These are phyloP conservation scores for Papiliotrema flavescens DNA, from an alignment of 1,284 basidiomycete genomes.

Conservation along the genomic window DNA sequence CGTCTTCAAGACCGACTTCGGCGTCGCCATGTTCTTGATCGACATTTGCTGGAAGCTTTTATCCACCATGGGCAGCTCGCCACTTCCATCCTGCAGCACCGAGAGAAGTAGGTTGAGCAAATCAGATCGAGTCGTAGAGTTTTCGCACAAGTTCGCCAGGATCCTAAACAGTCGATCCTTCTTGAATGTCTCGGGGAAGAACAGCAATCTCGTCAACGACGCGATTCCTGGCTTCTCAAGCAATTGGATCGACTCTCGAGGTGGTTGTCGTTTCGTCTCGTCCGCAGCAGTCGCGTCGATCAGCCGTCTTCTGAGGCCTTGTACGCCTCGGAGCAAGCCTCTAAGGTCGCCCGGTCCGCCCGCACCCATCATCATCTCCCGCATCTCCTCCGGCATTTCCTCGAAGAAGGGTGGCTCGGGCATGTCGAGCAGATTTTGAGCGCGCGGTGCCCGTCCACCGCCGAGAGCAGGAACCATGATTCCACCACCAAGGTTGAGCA, in stretches of 20 bases:
- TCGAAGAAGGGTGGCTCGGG: slow-evolving; percentile 71
- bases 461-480: no score
- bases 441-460: neutral
- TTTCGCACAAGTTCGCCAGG: slow-evolving; percentile 93
- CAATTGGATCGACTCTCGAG: slow-evolving; percentile 87
- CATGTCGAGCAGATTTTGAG: slow-evolving; percentile 3
- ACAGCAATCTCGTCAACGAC: slow-evolving; percentile 84
- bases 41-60: slow-evolving; percentile 92
- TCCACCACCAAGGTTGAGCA: neutral
- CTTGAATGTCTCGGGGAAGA: slow-evolving; percentile 89
- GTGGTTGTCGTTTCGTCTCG: slow-evolving; percentile 38
- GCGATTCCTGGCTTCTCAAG: slow-evolving; percentile 89
- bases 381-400: slow-evolving; percentile 75
- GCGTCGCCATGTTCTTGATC: slow-evolving; percentile 60
- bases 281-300: slow-evolving; percentile 2
- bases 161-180: slow-evolving; percentile 85
- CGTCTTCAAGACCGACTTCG: slow-evolving; percentile 68
- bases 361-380: slow-evolving; percentile 76
- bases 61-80: slow-evolving; percentile 86
- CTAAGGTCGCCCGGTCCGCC: slow-evolving; percentile 16
- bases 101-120: slow-evolving; percentile 87
- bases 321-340: neutral
- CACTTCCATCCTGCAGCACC: slow-evolving; percentile 91
- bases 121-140: slow-evolving; percentile 84
- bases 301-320: neutral